phyloP scores from a whole-genome alignment of 2,329 filamentous ascomycete genomes.

The Canariomyces notabilis region DNA sequence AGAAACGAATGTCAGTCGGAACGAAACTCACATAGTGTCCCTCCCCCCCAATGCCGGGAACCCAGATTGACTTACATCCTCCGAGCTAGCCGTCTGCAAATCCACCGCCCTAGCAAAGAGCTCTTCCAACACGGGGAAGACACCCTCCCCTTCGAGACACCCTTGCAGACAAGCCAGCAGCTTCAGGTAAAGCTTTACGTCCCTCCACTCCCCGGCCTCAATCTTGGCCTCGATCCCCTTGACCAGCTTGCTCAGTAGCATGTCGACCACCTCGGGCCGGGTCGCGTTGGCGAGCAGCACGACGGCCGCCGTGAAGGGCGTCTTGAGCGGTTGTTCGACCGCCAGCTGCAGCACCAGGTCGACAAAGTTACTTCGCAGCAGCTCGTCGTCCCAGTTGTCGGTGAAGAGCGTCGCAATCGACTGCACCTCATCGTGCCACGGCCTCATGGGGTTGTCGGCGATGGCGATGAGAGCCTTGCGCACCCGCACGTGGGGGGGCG shows the following conservation, averaged over 20 bases:
- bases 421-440: constrained; percentile 72
- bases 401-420: constrained; percentile 70
- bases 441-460: constrained; percentile 74
- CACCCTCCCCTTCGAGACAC: constrained; percentile 73
- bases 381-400: constrained; percentile 81
- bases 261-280: constrained; percentile 67
- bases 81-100: constrained; percentile 84
- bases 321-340: constrained; percentile 92
- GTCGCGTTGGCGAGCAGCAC: constrained; percentile 73
- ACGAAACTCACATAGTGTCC: neutral
- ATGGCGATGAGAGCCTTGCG: constrained; percentile 74
- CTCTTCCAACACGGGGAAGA: constrained; percentile 81
- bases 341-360: constrained; percentile 71
- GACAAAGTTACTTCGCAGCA: constrained; percentile 67
- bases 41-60: neutral
- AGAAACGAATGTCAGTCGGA: constrained; percentile 7
- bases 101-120: constrained; percentile 90
- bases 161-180: constrained; percentile 83
- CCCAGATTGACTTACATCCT: constrained; percentile 67
- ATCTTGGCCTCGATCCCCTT: constrained; percentile 62
- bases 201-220: constrained; percentile 73
- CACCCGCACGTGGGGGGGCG: constrained; percentile 63
- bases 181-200: constrained; percentile 84
- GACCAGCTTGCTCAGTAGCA: constrained; percentile 62
- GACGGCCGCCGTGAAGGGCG: constrained; percentile 85